These are phyloP conservation scores for Trichoderma sp. DNA, from an alignment of 2,329 filamentous ascomycete species.

Conservation along the genomic window DNA sequence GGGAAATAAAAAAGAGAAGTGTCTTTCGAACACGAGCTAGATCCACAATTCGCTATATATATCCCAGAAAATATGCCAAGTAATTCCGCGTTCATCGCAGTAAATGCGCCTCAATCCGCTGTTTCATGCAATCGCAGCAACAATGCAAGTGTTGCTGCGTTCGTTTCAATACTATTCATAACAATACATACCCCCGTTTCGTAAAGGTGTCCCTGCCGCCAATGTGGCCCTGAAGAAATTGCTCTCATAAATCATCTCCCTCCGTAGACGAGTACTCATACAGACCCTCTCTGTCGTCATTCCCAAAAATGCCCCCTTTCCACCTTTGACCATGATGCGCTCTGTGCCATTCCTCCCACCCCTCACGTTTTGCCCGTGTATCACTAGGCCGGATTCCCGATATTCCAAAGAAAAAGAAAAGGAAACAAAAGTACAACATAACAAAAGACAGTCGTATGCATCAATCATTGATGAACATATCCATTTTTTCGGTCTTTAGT, in stretches of 20 bases:
- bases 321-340: conserved; percentile 4
- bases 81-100: conserved; percentile 1
- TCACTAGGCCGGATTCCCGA: conserved; percentile 7
- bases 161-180: conserved; percentile 1
- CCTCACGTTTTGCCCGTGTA: conserved; percentile 13
- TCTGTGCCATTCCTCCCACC: background rate
- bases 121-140: conserved; percentile 21
- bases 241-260: conserved; percentile 4
- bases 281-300: background rate
- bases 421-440: background rate
- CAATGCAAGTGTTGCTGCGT: background rate
- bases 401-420: background rate
- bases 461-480: conserved; percentile 22
- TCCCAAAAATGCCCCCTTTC: background rate
- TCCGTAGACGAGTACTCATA: background rate
- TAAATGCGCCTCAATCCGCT: conserved; percentile 15
- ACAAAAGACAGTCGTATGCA: conserved; percentile 29
- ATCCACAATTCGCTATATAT: conserved; percentile 15
- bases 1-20: background rate
- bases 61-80: background rate
- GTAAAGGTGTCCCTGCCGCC: background rate
- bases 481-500: conserved; percentile 11
- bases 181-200: background rate
- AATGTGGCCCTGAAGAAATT: background rate
- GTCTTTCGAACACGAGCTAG: background rate